Evolutionary conservation across 768 basidiomycete species (phyloP), one percentile per base, ranked within the genome.

Genomic region (Termitomyces sp.): DNA sequence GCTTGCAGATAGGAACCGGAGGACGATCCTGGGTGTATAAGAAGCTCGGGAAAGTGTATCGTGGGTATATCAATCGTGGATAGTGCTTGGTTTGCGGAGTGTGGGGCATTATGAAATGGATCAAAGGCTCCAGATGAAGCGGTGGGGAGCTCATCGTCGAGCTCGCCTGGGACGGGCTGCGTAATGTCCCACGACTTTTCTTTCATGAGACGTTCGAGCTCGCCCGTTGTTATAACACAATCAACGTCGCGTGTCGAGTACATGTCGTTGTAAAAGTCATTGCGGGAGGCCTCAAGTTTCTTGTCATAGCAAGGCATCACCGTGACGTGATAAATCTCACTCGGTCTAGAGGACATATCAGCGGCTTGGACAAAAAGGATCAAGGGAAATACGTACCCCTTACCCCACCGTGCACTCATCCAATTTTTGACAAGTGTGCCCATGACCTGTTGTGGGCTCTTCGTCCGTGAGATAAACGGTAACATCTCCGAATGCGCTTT

Each of bases 221-320:
- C 97, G 32, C 93, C 96, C 0, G 97, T 98, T 12, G 97, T 98
- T 59, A 98, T 82, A 24, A 99, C 97, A 66, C 95, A 97, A 70
- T 98, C 97, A 44, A 98, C 92, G 62, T 98, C 96, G 53, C 95
- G 78, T 10, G 93, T 93, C 38, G 86, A 77, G 69, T 92, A 88
- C 1, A 81, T 61, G 8, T 88, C 85, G 58, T 86, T 84, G 66
- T 92, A 93, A 66, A 98, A 99, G 66, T 99, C 95, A 45, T 85
- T 82, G 26, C 97, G 81, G 9, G 95, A 98, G 0, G 97, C 97
- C 71, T 99, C 97, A 15, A 99, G 84, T 67, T 99, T 99, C 74
- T 98, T 98, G 79, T 99, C 97, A 71, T 98, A 98, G 70, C 97
- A 99, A 0, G 97, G 96, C 95, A 98, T 98, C 49, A 98, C 94